Evolutionary conservation across 345 rosid species (phyloP), one percentile per base, ranked within the genome.

Genomic region (Ceriops zippeliana): DNA sequence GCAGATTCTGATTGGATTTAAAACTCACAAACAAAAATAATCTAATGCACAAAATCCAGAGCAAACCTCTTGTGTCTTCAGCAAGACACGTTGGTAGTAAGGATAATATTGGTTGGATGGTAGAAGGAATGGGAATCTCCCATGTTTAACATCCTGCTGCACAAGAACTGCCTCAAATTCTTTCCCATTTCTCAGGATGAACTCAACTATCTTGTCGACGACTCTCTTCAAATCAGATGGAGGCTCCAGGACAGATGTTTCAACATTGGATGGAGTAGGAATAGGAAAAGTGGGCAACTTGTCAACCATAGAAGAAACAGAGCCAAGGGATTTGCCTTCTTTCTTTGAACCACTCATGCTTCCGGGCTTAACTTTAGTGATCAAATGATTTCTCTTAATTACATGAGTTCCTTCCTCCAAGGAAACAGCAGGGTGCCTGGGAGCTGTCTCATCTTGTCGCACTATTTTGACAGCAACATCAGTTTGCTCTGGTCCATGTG

Each of bases 191-290:
- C 79, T 89, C 61, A 81, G 59, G 58, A 91, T 86, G 83, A 93
- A 93, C 79, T 93, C 97, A 47, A 93, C 96, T 73, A 93, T 93
- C 88, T 90, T 93, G 54, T 91, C 88, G 69, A 93, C 82, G 64
- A 74, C 89, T 78, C 87, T 89, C 86, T 89, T 93, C 83, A 88
- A 65, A 73, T 93, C 97, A 71, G 81, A 66, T 68, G 98, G 88
- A 64, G 97, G 98, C 85, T 91, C 97, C 77, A 89, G 72, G 67
- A 91, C 68, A 61, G 81, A 73, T 62, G 71, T 61, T 75, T 85
- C 91, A 63, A 70, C 72, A 78, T 86, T 85, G 46, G 80, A 65
- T 63, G 62, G 62, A 38, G 70, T 47, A 37, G 79, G 69, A 60
- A 73, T 62, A 70, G 71, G 57, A 58, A 78, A 81, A 76, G 68